Percentiles rank a stretch among this genome's conserved stretches.
These are phyloP conservation scores for Rhynchosporium secalis DNA, from an alignment of 2,329 filamentous ascomycete species.

Conservation along the genomic window DNA sequence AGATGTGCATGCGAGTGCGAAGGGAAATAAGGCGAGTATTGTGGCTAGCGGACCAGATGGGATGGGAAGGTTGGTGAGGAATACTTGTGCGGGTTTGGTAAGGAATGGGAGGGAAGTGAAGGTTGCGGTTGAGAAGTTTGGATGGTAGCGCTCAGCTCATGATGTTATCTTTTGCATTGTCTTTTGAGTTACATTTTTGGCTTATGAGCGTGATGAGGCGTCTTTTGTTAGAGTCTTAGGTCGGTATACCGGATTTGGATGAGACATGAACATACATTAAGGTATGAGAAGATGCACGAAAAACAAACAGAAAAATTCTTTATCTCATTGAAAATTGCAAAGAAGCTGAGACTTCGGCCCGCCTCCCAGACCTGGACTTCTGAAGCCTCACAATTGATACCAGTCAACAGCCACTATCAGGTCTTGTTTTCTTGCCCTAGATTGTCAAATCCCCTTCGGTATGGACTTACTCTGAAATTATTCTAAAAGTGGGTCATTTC, in stretches of 20 bases:
- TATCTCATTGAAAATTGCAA: neutral
- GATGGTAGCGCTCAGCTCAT: slow-evolving; percentile 50
- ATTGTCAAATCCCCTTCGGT: too few species aligned
- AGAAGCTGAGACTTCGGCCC: too few species aligned
- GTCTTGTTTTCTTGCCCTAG: too few species aligned
- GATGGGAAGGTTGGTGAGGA: slow-evolving; percentile 60
- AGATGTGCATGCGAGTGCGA: slow-evolving; percentile 35
- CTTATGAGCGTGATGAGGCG: neutral
- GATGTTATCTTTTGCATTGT: neutral
- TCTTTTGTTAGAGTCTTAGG: neutral
- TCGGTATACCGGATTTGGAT: neutral
- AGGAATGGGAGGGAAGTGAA: slow-evolving; percentile 50
- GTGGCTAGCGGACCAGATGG: slow-evolving; percentile 64
- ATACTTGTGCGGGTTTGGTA: slow-evolving; percentile 53
- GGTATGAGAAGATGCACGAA: neutral
- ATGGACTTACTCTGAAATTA: too few species aligned
- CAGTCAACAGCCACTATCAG: too few species aligned
- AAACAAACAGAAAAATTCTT: neutral
- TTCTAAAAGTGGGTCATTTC: too few species aligned
- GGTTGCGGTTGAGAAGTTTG: slow-evolving; percentile 66
- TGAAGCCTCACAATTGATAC: too few species aligned
- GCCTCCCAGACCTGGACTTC: too few species aligned
- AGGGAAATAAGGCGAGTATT: slow-evolving; percentile 46
- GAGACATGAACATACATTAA: neutral
- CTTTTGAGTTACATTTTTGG: neutral